phyloP scores from a whole-genome alignment of 768 basidiomycete species.

The Leucocoprinus sp. region DNA sequence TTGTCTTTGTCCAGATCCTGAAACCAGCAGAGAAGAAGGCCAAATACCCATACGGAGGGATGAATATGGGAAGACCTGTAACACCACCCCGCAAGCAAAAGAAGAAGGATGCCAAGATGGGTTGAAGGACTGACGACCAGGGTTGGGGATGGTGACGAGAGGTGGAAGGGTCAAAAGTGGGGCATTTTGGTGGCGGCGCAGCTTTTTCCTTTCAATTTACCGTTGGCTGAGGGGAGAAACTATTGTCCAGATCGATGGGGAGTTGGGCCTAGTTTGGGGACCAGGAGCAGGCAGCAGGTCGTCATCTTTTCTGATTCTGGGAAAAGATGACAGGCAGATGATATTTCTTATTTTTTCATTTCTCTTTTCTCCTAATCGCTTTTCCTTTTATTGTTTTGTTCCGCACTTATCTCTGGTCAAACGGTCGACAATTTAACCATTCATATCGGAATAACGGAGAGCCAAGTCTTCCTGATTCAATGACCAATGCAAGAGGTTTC shows the following conservation, averaged over 20 bases:
- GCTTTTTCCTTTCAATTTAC: no score
- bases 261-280: no score
- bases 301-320: no score
- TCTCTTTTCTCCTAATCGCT: neutral
- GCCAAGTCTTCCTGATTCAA: neutral
- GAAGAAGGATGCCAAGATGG: constrained; percentile 82
- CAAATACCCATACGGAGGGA: constrained; percentile 83
- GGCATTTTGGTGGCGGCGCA: neutral
- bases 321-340: neutral
- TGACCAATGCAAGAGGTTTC: no score
- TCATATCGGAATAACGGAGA: neutral
- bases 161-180: neutral
- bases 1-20: constrained; percentile 58
- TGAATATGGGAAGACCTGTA: constrained; percentile 81
- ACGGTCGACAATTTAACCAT: constrained; percentile 9
- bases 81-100: constrained; percentile 97
- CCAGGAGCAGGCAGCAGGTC: no score
- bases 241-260: no score
- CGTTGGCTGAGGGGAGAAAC: no score
- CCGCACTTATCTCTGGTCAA: neutral
- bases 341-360: neutral
- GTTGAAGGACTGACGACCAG: constrained; percentile 11
- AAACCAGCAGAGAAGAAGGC: constrained; percentile 99
- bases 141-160: constrained; percentile 13
- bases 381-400: constrained; percentile 8